phyloP scores from a whole-genome alignment of 345 rosid species.

The Mercurialis annua region DNA sequence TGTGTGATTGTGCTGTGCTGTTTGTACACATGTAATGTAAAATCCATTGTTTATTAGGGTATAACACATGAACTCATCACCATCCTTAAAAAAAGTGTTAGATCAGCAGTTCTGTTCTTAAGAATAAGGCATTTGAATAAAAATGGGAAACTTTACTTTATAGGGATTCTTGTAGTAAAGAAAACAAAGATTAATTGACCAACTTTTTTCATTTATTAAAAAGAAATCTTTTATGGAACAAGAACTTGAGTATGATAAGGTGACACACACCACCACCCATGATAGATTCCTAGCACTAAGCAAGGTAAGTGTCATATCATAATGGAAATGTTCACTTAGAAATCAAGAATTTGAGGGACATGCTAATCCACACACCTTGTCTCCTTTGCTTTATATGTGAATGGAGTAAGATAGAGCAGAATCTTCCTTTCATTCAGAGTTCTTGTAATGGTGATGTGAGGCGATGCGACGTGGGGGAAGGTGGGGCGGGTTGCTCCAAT shows the following conservation, averaged over 20 bases:
- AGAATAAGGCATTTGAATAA: constrained; percentile 19
- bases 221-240: constrained; percentile 11
- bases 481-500: constrained; percentile 35
- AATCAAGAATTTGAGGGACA: constrained; percentile 14
- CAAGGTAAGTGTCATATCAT: constrained; percentile 17
- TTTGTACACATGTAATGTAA: constrained; percentile 14
- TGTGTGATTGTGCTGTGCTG: constrained; percentile 7
- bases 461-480: constrained; percentile 18
- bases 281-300: constrained; percentile 23
- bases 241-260: neutral
- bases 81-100: constrained; percentile 17
- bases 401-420: constrained; percentile 10
- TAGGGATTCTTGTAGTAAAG: constrained; percentile 22
- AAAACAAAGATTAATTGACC: constrained; percentile 1
- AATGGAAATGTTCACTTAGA: constrained; percentile 12
- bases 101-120: neutral
- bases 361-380: constrained; percentile 15
- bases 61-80: too few relatives aligned
- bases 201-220: constrained; percentile 1
- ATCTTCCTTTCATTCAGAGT: constrained; percentile 23
- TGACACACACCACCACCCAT: constrained; percentile 14
- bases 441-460: constrained; percentile 16
- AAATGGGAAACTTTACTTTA: constrained; percentile 5
- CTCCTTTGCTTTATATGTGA: neutral
- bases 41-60: neutral